Evolutionary conservation across 306 rosid genomes (phyloP), one percentile per base, ranked within the genome.

Genomic region (Cicer chorassanicum): DNA sequence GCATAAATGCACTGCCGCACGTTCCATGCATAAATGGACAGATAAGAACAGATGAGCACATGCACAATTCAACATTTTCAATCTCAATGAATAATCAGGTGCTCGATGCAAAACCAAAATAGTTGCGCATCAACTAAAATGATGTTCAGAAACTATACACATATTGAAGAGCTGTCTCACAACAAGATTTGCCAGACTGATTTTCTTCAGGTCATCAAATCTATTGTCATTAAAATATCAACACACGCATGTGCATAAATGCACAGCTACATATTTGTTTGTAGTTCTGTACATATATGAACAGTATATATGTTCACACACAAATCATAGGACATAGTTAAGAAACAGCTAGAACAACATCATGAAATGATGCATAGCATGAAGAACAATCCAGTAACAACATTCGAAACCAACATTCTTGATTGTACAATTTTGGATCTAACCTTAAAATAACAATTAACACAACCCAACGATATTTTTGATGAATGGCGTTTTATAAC

Each of bases 111-210:
- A 75, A 75, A 44, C 42, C n/a, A 42, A 62, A 56, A 43, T 53
- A 21, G 48, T 44, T 70, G 21, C 50, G 18, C 78, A 73, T 67
- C 60, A 54, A 55, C 65, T 21, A 46, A 62, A 64, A 82, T 61
- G 45, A 59, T 46, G 24, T 51, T 39, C 57, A 38, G 14, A 68
- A 56, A 80, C 14, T 21, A 56, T 51, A 80, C 53, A 73, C 36
- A 72, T 65, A 61, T 53, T 42, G 63, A 64, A 39, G 46, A 46
- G 45, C 14, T 39, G 12, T 41, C 74, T 34, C 16, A 63, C 44
- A 46, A n/a, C 40, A 66, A 53, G 18, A 59, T 55, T 45, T 10
- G 46, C n/a, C 16, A 34, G 38, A 38, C 29, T 53, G 53, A 9
- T 50, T 72, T 53, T 14, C 45, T 54, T 49, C n/a, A 49, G 46